A percentile compares a stretch with the other conserved stretches of the same genome.
Evolutionary conservation across 1,284 basidiomycete genomes (phyloP).

Genomic region (Trichosporon sp.): DNA sequence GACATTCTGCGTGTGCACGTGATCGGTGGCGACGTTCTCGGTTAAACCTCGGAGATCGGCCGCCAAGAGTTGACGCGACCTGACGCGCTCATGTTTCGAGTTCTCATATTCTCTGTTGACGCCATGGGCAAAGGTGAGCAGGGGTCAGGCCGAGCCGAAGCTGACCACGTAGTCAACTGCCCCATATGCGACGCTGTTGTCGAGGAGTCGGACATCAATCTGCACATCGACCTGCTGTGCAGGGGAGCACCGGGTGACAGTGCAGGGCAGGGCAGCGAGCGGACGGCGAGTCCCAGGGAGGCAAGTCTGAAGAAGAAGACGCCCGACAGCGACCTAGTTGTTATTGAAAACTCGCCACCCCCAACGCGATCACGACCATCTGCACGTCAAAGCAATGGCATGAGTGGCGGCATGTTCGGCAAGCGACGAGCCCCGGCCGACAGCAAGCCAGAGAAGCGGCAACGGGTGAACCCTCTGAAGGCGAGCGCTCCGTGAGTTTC

Average conservation of each 20-base stretch:
- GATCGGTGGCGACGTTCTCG: neutral
- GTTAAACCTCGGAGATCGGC: neutral
- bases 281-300: neutral
- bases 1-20: neutral
- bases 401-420: neutral
- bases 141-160: neutral
- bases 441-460: slow-evolving; percentile 26
- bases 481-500: slow-evolving; percentile 46
- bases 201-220: slow-evolving; percentile 42
- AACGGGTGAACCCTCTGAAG: slow-evolving; percentile 36
- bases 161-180: slow-evolving; percentile 31
- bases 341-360: slow-evolving; percentile 13
- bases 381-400: neutral
- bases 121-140: neutral
- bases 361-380: neutral
- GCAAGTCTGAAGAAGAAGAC: neutral
- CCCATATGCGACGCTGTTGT: slow-evolving; percentile 44
- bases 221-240: slow-evolving; percentile 48
- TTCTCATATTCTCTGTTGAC: neutral
- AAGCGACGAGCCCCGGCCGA: slow-evolving; percentile 6
- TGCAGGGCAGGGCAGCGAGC: neutral
- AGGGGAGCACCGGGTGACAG: slow-evolving; percentile 13
- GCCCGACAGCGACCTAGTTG: neutral
- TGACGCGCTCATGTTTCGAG: neutral
- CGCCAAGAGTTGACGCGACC: neutral